Evolutionary conservation across 1,139 yeast genomes (phyloP).

Genomic region (Suhomyces anneliseae): DNA sequence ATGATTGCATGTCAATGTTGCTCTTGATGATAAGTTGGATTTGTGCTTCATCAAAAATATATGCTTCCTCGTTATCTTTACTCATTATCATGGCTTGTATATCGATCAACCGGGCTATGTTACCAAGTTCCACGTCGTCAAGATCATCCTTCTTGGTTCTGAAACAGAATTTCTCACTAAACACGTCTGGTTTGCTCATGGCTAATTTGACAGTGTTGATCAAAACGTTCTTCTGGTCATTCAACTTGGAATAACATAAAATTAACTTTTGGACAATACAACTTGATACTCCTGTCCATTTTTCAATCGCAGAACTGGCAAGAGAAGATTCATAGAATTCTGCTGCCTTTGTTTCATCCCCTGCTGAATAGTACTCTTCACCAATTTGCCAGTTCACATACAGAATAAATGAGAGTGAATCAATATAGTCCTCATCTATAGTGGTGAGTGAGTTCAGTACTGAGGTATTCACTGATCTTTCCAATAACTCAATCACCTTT

Average conservation of each 20-base stretch:
- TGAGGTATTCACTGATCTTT: constrained; percentile 21
- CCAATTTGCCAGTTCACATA: constrained; percentile 52
- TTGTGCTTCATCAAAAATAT: constrained; percentile 20
- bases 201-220: constrained; percentile 1
- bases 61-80: constrained; percentile 14
- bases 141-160: constrained; percentile 1
- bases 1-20: constrained; percentile 10
- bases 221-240: constrained; percentile 7
- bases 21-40: constrained; percentile 21
- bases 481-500: constrained; percentile 27
- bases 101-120: constrained; percentile 1
- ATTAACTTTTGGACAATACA: constrained; percentile 28
- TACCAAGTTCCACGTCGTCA: neutral
- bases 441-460: neutral
- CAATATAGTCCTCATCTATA: constrained; percentile 3
- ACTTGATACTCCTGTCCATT: constrained; percentile 16
- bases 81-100: constrained; percentile 1
- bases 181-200: neutral
- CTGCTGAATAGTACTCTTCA: constrained; percentile 36
- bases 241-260: constrained; percentile 21
- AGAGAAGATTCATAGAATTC: constrained; percentile 36
- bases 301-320: constrained; percentile 3
- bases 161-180: neutral
- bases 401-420: constrained; percentile 29
- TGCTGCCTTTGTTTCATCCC: constrained; percentile 39